Percentiles rank a stretch among this genome's conserved stretches.
Conservation (phyloP, 257 asterid species). For the Nicotiana otophora region DNA sequence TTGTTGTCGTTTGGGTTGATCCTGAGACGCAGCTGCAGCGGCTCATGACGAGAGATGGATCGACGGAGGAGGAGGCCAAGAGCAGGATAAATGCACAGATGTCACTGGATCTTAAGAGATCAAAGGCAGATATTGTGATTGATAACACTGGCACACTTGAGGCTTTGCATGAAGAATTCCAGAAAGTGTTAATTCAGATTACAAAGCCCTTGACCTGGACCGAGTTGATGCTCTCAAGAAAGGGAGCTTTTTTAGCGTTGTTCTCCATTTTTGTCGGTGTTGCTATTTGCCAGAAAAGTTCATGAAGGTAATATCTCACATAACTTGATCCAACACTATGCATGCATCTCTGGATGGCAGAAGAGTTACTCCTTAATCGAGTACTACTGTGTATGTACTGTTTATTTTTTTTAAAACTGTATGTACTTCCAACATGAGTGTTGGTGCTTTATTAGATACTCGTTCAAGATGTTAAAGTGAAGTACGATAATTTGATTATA, state of each 20-base stretch:
- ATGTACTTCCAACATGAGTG: neutral
- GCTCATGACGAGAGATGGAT: slow-evolving; percentile 66
- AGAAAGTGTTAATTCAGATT: slow-evolving; percentile 44
- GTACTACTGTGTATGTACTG: neutral
- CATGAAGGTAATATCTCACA: slow-evolving; percentile 16
- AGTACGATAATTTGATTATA: neutral
- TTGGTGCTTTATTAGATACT: neutral
- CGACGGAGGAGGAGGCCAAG: slow-evolving; percentile 63
- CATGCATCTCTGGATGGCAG: neutral
- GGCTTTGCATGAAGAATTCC: slow-evolving; percentile 51
- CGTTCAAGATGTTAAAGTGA: neutral
- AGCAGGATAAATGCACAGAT: slow-evolving; percentile 82
- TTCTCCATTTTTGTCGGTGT: slow-evolving; percentile 53
- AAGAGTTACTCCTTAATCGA: neutral
- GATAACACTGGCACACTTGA: slow-evolving; percentile 70
- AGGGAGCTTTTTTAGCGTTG: slow-evolving; percentile 56
- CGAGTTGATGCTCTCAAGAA: slow-evolving; percentile 69
- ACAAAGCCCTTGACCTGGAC: slow-evolving; percentile 76
- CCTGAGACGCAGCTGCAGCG: slow-evolving; percentile 83
- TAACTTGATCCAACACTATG: neutral
- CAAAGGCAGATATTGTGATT: slow-evolving; percentile 61
- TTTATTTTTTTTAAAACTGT: neutral
- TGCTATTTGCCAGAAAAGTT: slow-evolving; percentile 38
- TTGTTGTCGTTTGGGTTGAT: slow-evolving; percentile 83
- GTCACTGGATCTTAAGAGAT: slow-evolving; percentile 71